These are phyloP conservation scores for Metschnikowia sp. DNA, from an alignment of 805 yeast species.

Conservation along the genomic window DNA sequence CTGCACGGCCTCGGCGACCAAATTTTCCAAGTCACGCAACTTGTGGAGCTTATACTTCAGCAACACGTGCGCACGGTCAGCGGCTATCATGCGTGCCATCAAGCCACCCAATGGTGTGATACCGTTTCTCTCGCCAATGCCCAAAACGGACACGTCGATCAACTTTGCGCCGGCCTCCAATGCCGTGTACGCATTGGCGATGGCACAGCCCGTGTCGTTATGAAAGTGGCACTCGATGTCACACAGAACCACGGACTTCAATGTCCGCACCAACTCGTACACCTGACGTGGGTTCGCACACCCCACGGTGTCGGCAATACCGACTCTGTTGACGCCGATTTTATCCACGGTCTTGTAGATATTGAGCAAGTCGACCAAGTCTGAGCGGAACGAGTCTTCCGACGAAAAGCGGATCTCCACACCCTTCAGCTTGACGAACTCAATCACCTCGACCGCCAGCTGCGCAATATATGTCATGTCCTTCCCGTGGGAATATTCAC, in stretches of 20 bases:
- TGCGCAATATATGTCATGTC: conserved; percentile 98
- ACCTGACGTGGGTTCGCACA: conserved; percentile 99
- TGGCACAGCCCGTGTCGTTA: conserved; percentile 98
- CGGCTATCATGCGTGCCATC: conserved; percentile 99
- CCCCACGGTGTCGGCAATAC: conserved; percentile 99
- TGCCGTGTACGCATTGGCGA: conserved; percentile 97
- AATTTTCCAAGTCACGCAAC: conserved; percentile 89
- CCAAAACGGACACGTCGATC: conserved; percentile 92
- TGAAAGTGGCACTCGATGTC: conserved; percentile 99
- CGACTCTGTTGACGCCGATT: conserved; percentile 97
- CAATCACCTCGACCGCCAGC: conserved; percentile 93
- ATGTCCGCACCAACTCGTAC: conserved; percentile 90
- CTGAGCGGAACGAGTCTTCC: conserved; percentile 97
- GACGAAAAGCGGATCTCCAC: conserved; percentile 95
- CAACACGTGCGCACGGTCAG: conserved; percentile 93
- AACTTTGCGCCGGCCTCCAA: conserved; percentile 95
- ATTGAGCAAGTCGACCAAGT: conserved; percentile 89
- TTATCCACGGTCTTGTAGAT: conserved; percentile 95
- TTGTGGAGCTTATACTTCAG: conserved; percentile 94
- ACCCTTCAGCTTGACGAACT: conserved; percentile 94
- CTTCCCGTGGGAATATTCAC: conserved; percentile 95
- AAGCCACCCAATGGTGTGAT: conserved; percentile 96
- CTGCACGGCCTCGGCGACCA: conserved; percentile 96
- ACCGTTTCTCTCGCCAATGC: conserved; percentile 99
- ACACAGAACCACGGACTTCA: conserved; percentile 89